A percentile compares a stretch with the other conserved stretches of the same genome.
Conservation (phyloP, 306 rosid genomes). For the barrel medic (Medicago truncatula) region MtrunA17r5.0-ANR NC_053046.1:36201001-36201500, state of each 20-base stretch:
- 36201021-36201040: constrained; percentile 67
- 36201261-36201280: constrained; percentile 56
- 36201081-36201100: constrained; percentile 59
- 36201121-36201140: constrained; percentile 57
- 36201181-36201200: constrained; percentile 68
- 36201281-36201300: constrained; percentile 51
- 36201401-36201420: constrained; percentile 63
- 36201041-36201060: constrained; percentile 74
- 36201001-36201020: constrained; percentile 69
- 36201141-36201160: constrained; percentile 48
- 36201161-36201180: constrained; percentile 53
- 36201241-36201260: constrained; percentile 90
- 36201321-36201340: constrained; percentile 47
- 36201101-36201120: constrained; percentile 65
- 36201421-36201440: background rate
- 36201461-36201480: background rate
- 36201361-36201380: constrained; percentile 72
- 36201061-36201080: constrained; percentile 56
- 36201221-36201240: constrained; percentile 64
- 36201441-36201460: background rate
- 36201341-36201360: constrained; percentile 50
- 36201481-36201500: background rate
- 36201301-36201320: constrained; percentile 72
- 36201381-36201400: constrained; percentile 84
- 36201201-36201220: constrained; percentile 69